These are phyloP conservation scores for Lactarius hatsudake DNA, from an alignment of 768 basidiomycete species.

Conservation along the genomic window DNA sequence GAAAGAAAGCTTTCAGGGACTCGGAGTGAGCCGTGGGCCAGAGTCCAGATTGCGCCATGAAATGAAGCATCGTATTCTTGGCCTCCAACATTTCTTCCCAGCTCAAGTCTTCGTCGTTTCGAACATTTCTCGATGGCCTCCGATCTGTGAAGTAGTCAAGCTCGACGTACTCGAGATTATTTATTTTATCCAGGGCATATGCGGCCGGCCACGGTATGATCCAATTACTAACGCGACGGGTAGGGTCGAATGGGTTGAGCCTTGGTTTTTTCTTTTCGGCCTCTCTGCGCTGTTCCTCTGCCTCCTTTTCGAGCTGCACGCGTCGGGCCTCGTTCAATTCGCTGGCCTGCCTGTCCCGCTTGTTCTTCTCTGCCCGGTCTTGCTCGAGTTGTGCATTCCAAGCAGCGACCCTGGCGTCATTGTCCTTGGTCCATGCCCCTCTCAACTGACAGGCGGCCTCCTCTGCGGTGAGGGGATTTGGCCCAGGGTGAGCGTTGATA, in stretches of 20 bases:
- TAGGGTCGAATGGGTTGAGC: neutral
- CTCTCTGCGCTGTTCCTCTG: neutral
- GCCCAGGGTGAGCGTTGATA: neutral
- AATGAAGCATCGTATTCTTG: neutral
- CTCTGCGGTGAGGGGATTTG: neutral
- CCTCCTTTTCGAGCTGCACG: neutral
- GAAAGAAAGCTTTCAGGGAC: neutral
- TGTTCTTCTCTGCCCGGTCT: neutral
- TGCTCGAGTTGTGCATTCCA: neutral
- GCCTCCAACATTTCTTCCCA: neutral
- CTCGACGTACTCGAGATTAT: neutral
- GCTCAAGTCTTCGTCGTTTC: neutral
- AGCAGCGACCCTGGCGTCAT: neutral
- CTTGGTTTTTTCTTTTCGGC: neutral
- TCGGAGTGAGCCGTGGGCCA: neutral
- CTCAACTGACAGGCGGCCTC: neutral
- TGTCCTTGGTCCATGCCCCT: neutral
- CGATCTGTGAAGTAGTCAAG: neutral
- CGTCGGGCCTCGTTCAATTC: neutral
- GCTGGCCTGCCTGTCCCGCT: neutral
- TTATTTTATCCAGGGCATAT: neutral
- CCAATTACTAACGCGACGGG: neutral
- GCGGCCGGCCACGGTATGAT: neutral
- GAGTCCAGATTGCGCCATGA: neutral
- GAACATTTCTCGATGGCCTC: neutral